phyloP scores from a whole-genome alignment of 139 green algal species.

The Haematococcus sp. region DNA sequence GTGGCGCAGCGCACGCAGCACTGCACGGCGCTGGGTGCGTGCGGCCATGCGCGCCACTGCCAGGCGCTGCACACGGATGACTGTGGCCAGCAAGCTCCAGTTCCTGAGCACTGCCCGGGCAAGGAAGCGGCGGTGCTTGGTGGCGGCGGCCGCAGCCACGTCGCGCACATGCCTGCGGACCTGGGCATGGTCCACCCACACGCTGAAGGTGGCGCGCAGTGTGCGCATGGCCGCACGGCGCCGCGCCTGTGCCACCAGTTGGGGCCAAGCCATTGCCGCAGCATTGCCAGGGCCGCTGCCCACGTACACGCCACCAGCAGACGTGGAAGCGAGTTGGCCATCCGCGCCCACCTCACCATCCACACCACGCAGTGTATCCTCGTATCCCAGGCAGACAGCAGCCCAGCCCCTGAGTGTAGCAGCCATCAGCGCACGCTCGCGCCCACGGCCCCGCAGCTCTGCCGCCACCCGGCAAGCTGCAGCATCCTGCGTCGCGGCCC shows the following conservation, averaged over 20 bases:
- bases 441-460: too few species aligned
- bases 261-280: neutral
- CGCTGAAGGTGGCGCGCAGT: neutral
- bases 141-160: too few species aligned
- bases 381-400: too few species aligned
- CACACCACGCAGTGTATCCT: neutral
- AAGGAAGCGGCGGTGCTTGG: too few species aligned
- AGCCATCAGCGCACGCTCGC: too few species aligned
- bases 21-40: too few species aligned
- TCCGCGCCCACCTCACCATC: neutral
- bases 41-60: neutral
- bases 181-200: neutral
- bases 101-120: too few species aligned
- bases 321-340: neutral
- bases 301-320: neutral
- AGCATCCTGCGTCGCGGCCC: neutral
- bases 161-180: too few species aligned
- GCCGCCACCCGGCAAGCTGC: neutral
- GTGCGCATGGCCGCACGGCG: neutral
- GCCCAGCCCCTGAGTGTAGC: too few species aligned
- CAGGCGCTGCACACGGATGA: neutral
- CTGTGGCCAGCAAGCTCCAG: too few species aligned
- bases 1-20: neutral
- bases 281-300: neutral
- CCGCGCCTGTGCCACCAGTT: neutral